Conservation (phyloP, 1,139 yeast genomes). For the Citeromyces hawaiiensis region DNA sequence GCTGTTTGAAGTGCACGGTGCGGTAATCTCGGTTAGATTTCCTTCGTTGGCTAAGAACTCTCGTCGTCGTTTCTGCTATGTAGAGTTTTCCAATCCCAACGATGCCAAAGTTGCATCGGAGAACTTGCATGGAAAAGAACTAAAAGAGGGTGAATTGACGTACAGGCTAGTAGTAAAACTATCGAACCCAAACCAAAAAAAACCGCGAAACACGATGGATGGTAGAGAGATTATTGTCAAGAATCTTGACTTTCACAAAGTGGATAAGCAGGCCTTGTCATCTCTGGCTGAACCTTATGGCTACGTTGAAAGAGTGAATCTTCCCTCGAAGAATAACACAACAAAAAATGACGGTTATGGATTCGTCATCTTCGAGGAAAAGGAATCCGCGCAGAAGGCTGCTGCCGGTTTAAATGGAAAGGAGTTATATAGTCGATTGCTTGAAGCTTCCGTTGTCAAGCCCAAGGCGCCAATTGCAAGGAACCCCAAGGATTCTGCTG, state of each 20-base stretch:
- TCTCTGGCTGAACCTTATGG: constrained; percentile 27
- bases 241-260: constrained; percentile 31
- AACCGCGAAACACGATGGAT: constrained; percentile 25
- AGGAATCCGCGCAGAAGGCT: constrained; percentile 27
- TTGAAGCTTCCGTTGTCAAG: constrained; percentile 30
- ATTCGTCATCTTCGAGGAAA: constrained; percentile 30
- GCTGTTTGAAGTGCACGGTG: constrained; percentile 32
- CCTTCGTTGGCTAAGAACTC: constrained; percentile 50
- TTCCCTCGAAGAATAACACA: constrained; percentile 29
- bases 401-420: constrained; percentile 20
- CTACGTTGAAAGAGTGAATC: constrained; percentile 29
- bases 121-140: constrained; percentile 24
- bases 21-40: constrained; percentile 40
- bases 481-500: constrained; percentile 14
- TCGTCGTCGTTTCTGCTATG: constrained; percentile 62
- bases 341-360: constrained; percentile 38
- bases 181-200: constrained; percentile 36
- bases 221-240: constrained; percentile 41
- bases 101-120: constrained; percentile 35
- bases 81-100: constrained; percentile 36
- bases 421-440: constrained; percentile 24
- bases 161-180: constrained; percentile 37
- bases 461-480: constrained; percentile 12
- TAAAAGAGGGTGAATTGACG: constrained; percentile 10
- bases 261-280: constrained; percentile 13